Conservation (phyloP, 2,329 filamentous ascomycete genomes). For the Thelonectria discophora region DNA sequence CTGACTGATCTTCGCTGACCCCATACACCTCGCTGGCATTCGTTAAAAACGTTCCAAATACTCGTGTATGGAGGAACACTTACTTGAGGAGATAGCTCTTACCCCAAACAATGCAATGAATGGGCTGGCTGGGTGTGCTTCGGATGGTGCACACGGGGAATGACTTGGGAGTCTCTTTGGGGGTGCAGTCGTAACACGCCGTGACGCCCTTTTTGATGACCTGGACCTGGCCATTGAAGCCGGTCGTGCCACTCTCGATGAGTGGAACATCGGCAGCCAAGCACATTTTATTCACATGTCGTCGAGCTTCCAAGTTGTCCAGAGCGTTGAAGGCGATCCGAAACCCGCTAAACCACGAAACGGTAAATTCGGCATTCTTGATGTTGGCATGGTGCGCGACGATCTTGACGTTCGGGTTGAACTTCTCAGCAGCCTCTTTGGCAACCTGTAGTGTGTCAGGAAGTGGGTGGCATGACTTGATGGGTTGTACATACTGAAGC, state of each 20-base stretch:
- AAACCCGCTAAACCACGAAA: constrained; percentile 88
- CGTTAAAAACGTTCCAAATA: background rate
- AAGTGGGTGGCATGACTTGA: constrained; percentile 13
- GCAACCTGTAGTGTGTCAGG: constrained; percentile 70
- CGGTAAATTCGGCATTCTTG: constrained; percentile 85
- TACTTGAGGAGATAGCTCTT: constrained; percentile 92
- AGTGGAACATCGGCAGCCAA: constrained; percentile 88
- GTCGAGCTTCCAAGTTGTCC: constrained; percentile 91
- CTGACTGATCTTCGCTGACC: constrained; percentile 83
- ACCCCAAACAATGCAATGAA: constrained; percentile 98
- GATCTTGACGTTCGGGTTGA: constrained; percentile 89
- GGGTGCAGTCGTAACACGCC: constrained; percentile 94
- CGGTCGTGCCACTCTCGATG: constrained; percentile 96
- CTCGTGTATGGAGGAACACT: constrained; percentile 42
- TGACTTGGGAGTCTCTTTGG: constrained; percentile 88
- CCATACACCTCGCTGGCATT: constrained; percentile 79
- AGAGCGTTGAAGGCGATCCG: constrained; percentile 93
- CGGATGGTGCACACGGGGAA: constrained; percentile 98
- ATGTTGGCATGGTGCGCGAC: constrained; percentile 94
- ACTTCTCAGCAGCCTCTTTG: constrained; percentile 87
- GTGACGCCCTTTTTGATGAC: constrained; percentile 92
- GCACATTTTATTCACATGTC: constrained; percentile 98
- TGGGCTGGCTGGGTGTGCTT: constrained; percentile 94
- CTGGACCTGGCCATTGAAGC: constrained; percentile 97
- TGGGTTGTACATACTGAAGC: constrained; percentile 72